phyloP scores from a whole-genome alignment of 495 filamentous ascomycete genomes.

The Penicillium silybi region DNA sequence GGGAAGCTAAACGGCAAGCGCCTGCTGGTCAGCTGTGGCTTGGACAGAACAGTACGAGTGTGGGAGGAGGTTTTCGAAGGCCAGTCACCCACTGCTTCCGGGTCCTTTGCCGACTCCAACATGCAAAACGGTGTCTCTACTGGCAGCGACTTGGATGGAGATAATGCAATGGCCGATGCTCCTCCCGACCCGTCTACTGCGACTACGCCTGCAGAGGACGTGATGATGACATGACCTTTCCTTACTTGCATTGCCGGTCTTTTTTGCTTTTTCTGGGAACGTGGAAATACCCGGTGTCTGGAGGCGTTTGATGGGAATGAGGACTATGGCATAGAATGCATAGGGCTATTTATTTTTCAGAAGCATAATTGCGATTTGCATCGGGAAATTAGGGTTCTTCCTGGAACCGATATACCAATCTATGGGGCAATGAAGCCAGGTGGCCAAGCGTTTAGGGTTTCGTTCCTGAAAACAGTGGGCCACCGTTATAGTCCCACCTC shows the following conservation, averaged over 20 bases:
- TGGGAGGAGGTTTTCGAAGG: slow-evolving; percentile 47
- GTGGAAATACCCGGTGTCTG: slow-evolving; percentile 29
- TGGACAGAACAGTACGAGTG: slow-evolving; percentile 61
- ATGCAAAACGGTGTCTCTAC: slow-evolving; percentile 2
- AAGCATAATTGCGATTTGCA: no score
- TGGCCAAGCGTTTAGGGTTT: no score
- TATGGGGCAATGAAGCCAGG: no score
- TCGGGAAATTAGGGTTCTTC: no score
- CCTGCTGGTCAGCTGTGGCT: slow-evolving; percentile 57
- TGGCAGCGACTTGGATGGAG: slow-evolving; percentile 11
- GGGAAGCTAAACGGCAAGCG: slow-evolving; percentile 33
- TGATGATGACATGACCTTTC: slow-evolving; percentile 25
- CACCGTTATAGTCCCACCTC: no score
- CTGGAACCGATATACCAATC: no score
- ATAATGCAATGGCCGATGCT: slow-evolving; percentile 21
- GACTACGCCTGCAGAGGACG: slow-evolving; percentile 21
- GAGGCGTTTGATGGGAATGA: slow-evolving; percentile 1
- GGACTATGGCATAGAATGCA: background rate
- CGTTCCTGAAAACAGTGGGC: no score
- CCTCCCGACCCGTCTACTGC: slow-evolving; percentile 12
- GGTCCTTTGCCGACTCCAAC: background rate
- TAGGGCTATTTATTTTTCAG: background rate
- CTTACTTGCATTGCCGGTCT: slow-evolving; percentile 16
- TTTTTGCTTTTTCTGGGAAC: slow-evolving; percentile 10
- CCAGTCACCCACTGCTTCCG: slow-evolving; percentile 4